phyloP scores from a whole-genome alignment of 2,329 filamentous ascomycete species.

The Monilinia fructigena region DNA sequence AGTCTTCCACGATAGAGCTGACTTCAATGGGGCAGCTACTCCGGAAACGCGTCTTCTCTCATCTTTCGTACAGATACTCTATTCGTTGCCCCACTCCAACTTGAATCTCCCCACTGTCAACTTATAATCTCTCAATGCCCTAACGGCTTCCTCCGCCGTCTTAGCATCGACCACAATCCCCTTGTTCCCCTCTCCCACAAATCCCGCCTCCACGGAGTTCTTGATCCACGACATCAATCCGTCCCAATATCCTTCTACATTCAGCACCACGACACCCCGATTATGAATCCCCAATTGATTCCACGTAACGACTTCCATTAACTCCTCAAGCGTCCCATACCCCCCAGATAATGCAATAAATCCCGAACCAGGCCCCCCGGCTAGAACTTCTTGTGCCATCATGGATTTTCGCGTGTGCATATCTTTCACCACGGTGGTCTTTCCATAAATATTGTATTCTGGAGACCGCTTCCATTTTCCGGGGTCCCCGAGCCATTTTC shows the following conservation, averaged over 20 bases:
- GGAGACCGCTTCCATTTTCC: slow-evolving; percentile 39
- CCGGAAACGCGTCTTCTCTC: background rate
- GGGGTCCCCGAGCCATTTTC: slow-evolving; percentile 30
- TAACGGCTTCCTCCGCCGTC: slow-evolving; percentile 69
- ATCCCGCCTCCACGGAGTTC: slow-evolving; percentile 72
- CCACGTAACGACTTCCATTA: slow-evolving; percentile 90
- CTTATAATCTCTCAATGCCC: slow-evolving; percentile 70
- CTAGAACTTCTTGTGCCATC: slow-evolving; percentile 86
- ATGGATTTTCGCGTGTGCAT: slow-evolving; percentile 96
- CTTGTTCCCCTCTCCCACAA: slow-evolving; percentile 68
- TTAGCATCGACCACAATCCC: slow-evolving; percentile 77
- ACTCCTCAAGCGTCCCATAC: slow-evolving; percentile 93
- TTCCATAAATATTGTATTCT: slow-evolving; percentile 64
- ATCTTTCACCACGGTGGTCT: slow-evolving; percentile 83
- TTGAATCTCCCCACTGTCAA: slow-evolving; percentile 73
- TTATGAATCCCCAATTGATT: slow-evolving; percentile 94
- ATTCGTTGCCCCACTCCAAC: slow-evolving; percentile 68
- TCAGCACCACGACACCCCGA: slow-evolving; percentile 75
- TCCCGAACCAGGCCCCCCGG: slow-evolving; percentile 76
- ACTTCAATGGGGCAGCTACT: background rate
- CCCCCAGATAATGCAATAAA: slow-evolving; percentile 89
- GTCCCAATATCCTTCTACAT: slow-evolving; percentile 90
- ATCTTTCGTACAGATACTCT: background rate
- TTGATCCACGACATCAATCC: slow-evolving; percentile 80
- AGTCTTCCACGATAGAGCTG: background rate